phyloP scores from a whole-genome alignment of 1,284 basidiomycete species.

The Apiotrichum montevideense region DNA sequence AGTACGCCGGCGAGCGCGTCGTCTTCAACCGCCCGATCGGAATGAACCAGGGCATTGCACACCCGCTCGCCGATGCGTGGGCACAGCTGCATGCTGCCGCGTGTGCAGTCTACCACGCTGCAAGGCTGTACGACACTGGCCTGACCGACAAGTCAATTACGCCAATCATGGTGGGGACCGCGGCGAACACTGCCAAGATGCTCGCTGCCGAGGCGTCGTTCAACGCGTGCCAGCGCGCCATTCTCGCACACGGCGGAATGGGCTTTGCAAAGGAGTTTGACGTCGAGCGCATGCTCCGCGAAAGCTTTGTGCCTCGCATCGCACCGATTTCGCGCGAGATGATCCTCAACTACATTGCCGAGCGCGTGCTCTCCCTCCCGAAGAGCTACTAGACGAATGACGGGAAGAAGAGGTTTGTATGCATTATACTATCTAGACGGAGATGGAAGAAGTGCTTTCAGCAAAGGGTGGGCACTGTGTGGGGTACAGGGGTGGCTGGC shows the following conservation, averaged over 20 bases:
- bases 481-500: no score
- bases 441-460: no score
- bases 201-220: constrained; percentile 17
- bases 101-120: constrained; percentile 15
- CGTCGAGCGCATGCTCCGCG: constrained; percentile 20
- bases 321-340: constrained; percentile 19
- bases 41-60: constrained; percentile 19
- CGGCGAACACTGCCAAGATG: constrained; percentile 17
- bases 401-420: no score
- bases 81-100: constrained; percentile 19
- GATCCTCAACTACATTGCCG: constrained; percentile 17
- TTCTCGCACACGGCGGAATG: constrained; percentile 18
- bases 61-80: constrained; percentile 22
- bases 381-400: constrained; percentile 15
- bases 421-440: no score
- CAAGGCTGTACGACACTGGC: constrained; percentile 13
- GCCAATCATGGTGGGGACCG: constrained; percentile 13
- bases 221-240: constrained; percentile 17
- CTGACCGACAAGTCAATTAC: constrained; percentile 12
- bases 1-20: constrained; percentile 15
- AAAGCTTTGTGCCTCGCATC: constrained; percentile 16
- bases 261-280: constrained; percentile 17
- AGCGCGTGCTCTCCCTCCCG: constrained; percentile 18
- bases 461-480: no score
- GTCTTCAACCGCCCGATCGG: constrained; percentile 20